Evolutionary conservation across 139 green algal species (phyloP).

Genomic region (Coelastrella sp.): DNA sequence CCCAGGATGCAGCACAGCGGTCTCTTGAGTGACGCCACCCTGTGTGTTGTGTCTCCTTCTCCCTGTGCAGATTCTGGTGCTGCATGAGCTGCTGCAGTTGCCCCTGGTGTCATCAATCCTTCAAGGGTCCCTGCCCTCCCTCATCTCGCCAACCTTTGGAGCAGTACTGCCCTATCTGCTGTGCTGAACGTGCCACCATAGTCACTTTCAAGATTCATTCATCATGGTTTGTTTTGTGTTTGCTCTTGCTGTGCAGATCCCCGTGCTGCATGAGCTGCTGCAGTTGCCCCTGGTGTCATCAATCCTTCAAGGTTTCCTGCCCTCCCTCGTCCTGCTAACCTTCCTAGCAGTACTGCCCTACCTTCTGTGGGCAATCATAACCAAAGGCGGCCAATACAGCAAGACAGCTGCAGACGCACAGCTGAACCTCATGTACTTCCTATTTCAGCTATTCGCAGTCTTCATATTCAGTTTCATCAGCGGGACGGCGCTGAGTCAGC

Average conservation of each 20-base stretch:
- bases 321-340: conserved; percentile 74
- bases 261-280: conserved; percentile 9
- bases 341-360: conserved; percentile 80
- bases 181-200: no score
- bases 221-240: no score
- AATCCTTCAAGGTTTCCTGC: conserved; percentile 52
- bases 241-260: conserved; percentile 1
- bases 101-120: conserved; percentile 44
- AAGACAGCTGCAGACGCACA: conserved; percentile 63
- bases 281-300: conserved; percentile 33
- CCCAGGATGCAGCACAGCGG: no score
- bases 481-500: conserved; percentile 62
- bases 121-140: conserved; percentile 50
- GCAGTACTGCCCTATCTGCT: conserved; percentile 76
- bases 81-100: conserved; percentile 3
- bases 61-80: conserved; percentile 20
- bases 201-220: no score
- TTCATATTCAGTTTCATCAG: conserved; percentile 77
- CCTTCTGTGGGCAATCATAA: conserved; percentile 71
- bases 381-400: conserved; percentile 49
- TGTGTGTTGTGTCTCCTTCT: neutral
- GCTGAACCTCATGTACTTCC: conserved; percentile 46
- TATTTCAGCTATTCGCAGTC: conserved; percentile 78
- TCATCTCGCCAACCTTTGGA: conserved; percentile 83
- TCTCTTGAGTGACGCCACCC: no score